These are phyloP conservation scores for Candida tallmaniae DNA, from an alignment of 805 yeast species.

Conservation along the genomic window DNA sequence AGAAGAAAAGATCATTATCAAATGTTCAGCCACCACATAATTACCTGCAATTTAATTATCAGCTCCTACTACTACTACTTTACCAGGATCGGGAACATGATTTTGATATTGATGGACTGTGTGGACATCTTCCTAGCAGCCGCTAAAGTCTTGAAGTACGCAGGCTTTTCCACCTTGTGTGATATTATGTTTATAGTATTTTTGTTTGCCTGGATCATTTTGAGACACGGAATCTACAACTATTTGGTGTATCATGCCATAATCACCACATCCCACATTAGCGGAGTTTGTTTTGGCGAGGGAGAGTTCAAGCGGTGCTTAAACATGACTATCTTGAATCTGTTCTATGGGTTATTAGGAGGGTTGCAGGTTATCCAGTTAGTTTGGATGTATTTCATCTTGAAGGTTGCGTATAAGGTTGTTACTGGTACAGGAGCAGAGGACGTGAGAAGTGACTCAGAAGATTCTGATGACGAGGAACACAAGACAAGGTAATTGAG, in stretches of 20 bases:
- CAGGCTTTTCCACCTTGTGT: slow-evolving; percentile 56
- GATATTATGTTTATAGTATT: slow-evolving; percentile 68
- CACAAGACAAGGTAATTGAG: no score
- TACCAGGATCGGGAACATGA: slow-evolving; percentile 73
- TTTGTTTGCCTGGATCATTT: slow-evolving; percentile 60
- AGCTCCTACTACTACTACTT: slow-evolving; percentile 75
- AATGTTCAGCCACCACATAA: slow-evolving; percentile 86
- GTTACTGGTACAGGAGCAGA: slow-evolving; percentile 73
- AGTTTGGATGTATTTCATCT: slow-evolving; percentile 73
- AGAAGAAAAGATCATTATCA: slow-evolving; percentile 78
- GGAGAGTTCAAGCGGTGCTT: slow-evolving; percentile 43
- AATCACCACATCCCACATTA: slow-evolving; percentile 26
- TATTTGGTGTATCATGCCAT: slow-evolving; percentile 60
- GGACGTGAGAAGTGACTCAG: slow-evolving; percentile 82
- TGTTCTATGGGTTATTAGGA: slow-evolving; percentile 53
- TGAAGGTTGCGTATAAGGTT: slow-evolving; percentile 66
- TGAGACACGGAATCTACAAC: slow-evolving; percentile 72
- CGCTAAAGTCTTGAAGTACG: slow-evolving; percentile 76
- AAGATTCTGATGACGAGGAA: slow-evolving; percentile 42
- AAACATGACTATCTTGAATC: slow-evolving; percentile 39
- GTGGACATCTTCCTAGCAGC: slow-evolving; percentile 68
- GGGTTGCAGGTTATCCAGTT: slow-evolving; percentile 62
- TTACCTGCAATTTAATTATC: slow-evolving; percentile 60
- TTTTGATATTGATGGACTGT: slow-evolving; percentile 75
- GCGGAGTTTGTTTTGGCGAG: slow-evolving; percentile 37